Conservation (phyloP, 345 rosid species). For the Eucalyptus melliodora region DNA sequence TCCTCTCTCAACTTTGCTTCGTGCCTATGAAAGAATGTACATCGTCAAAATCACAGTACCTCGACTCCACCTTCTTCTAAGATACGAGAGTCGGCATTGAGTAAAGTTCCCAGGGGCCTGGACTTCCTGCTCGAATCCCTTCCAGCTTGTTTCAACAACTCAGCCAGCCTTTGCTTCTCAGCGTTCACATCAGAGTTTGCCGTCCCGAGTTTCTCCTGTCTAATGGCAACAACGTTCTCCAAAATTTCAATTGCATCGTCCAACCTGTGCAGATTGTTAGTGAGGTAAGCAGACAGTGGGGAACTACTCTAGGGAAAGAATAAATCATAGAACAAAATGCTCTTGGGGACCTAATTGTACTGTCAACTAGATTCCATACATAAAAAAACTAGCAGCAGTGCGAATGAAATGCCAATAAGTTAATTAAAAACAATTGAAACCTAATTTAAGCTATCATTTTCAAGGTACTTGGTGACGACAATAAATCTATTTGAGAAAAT, state of each 20-base stretch:
- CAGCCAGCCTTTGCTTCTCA: constrained; percentile 23
- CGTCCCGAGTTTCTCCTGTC: constrained; percentile 28
- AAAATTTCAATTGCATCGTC: constrained; percentile 26
- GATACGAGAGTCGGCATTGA: not conserved
- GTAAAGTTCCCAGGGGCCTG: constrained; percentile 4
- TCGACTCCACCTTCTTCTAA: not conserved
- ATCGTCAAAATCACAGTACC: not conserved
- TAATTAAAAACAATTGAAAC: not conserved
- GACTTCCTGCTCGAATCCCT: constrained; percentile 9
- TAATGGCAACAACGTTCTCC: constrained; percentile 15
- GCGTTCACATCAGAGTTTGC: constrained; percentile 24
- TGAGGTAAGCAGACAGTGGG: not conserved
- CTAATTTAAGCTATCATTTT: not conserved
- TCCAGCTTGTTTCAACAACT: constrained; percentile 28
- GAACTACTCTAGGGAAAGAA: not conserved
- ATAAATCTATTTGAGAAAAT: not conserved
- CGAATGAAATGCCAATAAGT: not conserved
- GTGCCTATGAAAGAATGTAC: not conserved
- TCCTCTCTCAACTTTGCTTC: not conserved
- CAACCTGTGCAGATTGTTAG: constrained; percentile 5
- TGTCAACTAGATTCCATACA: not conserved
- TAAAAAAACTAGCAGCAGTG: not conserved
- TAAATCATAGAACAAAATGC: not conserved
- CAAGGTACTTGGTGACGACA: not conserved
- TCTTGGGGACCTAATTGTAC: not conserved